phyloP scores from a whole-genome alignment of 371 early-diverging fungal species.

The Apophysomyces ossiformis region DNA sequence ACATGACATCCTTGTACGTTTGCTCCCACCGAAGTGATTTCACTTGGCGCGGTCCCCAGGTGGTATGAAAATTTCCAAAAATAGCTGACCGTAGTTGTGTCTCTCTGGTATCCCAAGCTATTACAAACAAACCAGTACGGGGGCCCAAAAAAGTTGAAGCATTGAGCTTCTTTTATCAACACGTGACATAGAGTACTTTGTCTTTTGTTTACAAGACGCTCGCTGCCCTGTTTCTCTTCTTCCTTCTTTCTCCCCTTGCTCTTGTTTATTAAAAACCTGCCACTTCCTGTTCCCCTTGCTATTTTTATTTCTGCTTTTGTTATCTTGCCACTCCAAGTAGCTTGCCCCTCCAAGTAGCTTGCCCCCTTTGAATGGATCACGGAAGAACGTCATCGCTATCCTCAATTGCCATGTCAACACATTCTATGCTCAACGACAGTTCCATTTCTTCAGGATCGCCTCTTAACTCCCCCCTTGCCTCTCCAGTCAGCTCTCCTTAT shows the following conservation, averaged over 20 bases:
- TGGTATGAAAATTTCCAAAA: conserved; percentile 10
- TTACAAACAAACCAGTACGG: neutral
- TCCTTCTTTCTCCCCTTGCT: neutral
- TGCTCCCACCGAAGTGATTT: conserved; percentile 1
- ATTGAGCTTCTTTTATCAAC: neutral
- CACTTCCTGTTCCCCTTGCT: neutral
- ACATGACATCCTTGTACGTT: neutral
- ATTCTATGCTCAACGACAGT: conserved; percentile 28
- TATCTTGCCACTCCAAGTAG: neutral
- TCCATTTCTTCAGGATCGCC: conserved; percentile 40
- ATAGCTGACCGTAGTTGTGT: neutral
- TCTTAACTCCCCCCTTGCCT: conserved; percentile 38
- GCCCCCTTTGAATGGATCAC: conserved; percentile 22
- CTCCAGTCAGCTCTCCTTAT: conserved; percentile 35
- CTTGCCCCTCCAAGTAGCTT: neutral
- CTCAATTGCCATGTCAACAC: conserved; percentile 32
- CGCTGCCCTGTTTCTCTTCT: neutral
- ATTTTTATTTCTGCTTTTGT: neutral
- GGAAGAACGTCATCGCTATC: conserved; percentile 21
- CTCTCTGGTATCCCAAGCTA: neutral
- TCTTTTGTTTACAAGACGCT: neutral
- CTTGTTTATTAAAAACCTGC: conserved; percentile 7
- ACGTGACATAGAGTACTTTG: neutral
- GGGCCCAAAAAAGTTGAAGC: neutral
- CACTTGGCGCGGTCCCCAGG: conserved; percentile 6